A percentile compares a stretch with the other conserved stretches of the same genome.
Conservation (phyloP, 805 yeast species). For the Isabelozyma pseudorhagii region DNA sequence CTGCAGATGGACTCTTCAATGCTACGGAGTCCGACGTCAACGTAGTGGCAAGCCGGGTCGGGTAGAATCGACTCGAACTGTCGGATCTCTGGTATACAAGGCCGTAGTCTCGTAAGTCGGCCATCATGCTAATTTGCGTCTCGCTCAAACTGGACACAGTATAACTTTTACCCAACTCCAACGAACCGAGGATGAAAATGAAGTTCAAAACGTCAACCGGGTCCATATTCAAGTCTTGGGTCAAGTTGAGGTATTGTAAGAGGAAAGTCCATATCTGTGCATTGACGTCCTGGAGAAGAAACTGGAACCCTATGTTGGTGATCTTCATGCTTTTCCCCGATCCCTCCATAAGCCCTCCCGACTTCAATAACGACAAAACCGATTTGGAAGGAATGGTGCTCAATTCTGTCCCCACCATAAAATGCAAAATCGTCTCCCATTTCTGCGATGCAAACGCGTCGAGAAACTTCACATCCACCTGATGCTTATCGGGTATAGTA, state of each 20-base stretch:
- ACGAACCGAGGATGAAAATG: constrained; percentile 87
- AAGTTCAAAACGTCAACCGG: constrained; percentile 94
- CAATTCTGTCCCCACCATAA: constrained; percentile 92
- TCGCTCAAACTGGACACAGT: constrained; percentile 65
- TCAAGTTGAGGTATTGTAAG: constrained; percentile 79
- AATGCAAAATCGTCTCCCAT: constrained; percentile 95
- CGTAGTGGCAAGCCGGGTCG: constrained; percentile 87
- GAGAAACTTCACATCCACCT: constrained; percentile 61
- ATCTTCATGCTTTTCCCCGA: constrained; percentile 49
- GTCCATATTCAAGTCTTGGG: constrained; percentile 85
- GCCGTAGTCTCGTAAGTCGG: constrained; percentile 89
- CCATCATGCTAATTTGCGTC: constrained; percentile 83
- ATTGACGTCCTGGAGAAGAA: constrained; percentile 85
- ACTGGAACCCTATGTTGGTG: constrained; percentile 92
- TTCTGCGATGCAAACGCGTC: constrained; percentile 78
- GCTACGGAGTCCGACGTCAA: constrained; percentile 80
- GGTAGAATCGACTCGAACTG: constrained; percentile 68
- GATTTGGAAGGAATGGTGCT: constrained; percentile 72
- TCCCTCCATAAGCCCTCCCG: constrained; percentile 87
- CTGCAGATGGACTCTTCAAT: constrained; percentile 69
- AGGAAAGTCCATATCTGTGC: constrained; percentile 93
- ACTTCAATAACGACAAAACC: constrained; percentile 70
- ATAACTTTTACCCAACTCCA: constrained; percentile 88
- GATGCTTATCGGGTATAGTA: constrained; percentile 48
- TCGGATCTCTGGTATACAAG: constrained; percentile 65